Evolutionary conservation across 2,329 filamentous ascomycete species (phyloP), one percentile per base, ranked within the genome.

Genomic region (Cladosporium sp.): DNA sequence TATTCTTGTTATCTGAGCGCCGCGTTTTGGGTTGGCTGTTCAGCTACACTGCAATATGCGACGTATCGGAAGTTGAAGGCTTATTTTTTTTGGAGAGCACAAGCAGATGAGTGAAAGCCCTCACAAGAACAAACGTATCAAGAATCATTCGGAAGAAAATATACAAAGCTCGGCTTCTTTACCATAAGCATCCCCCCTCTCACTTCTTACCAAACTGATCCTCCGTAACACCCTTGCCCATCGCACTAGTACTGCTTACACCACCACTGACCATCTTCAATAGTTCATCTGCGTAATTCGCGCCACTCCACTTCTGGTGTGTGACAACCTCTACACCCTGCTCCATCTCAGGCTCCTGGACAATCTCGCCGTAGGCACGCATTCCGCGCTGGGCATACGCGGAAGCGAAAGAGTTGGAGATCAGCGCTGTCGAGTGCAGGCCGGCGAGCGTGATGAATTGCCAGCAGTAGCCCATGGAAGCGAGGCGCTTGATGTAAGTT

Each of bases 401-500:
- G 77, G 88, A 87, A 67, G 92, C 89, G 81, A 99, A 99, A 69
- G 90, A 88, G 81, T 98, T 88, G 75, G 90, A 90, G 82, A 97
- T 96, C 63, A 99, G 87, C 44, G 94, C 95, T 4, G 92, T 97
- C 69, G 92, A 96, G 85, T 99, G 95, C 77, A 99, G 86, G 72
- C 95, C 95, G 5, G 94, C 95, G 57, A 99, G 88, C n/a, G 95
- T 99, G 84, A 99, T 99, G 85, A 99, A 99, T 81, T 99, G 95
- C 95, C 95, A 99, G 87, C 92, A 96, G 87, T 99, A 99, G 69
- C 95, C 95, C 59, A 99, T 87, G 69, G 83, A 76, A 68, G 89
- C 93, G 49, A 99, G 90, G 51, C 95, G 92, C 69, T 89, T 84
- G 83, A 99, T 99, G 83, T 98, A 99, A 24, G 95, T 99, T 83